phyloP scores from a whole-genome alignment of 805 yeast species.

The Scheffersomyces amazonensis region DNA sequence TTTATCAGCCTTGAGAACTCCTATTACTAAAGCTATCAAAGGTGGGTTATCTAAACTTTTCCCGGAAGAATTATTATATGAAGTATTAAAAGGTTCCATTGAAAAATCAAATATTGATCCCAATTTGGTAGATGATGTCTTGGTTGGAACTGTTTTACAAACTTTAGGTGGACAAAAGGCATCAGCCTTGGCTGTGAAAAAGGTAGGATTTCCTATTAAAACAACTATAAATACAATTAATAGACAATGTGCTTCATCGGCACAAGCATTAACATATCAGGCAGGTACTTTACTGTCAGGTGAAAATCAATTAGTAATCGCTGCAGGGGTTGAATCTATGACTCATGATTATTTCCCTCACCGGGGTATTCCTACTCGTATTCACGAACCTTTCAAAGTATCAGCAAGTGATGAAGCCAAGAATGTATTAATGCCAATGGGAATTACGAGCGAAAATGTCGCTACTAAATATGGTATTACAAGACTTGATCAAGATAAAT shows the following conservation, averaged over 20 bases:
- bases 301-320: slow-evolving; percentile 29
- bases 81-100: slow-evolving; percentile 25
- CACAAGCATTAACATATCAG: slow-evolving; percentile 32
- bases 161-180: slow-evolving; percentile 38
- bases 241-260: slow-evolving; percentile 39
- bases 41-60: slow-evolving; percentile 33
- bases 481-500: slow-evolving; percentile 22
- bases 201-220: slow-evolving; percentile 28
- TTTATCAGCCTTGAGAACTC: slow-evolving; percentile 32
- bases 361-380: slow-evolving; percentile 33
- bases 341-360: slow-evolving; percentile 39
- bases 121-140: slow-evolving; percentile 27
- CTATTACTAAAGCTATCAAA: slow-evolving; percentile 31
- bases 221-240: slow-evolving; percentile 35
- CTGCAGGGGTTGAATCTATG: slow-evolving; percentile 45
- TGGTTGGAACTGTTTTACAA: slow-evolving; percentile 36
- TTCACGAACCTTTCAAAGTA: slow-evolving; percentile 16
- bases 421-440: slow-evolving; percentile 30
- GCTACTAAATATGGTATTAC: slow-evolving; percentile 18
- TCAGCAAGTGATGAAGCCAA: slow-evolving; percentile 19
- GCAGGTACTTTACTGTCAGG: slow-evolving; percentile 29
- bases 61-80: slow-evolving; percentile 33
- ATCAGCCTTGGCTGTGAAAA: slow-evolving; percentile 30
- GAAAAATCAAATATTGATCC: slow-evolving; percentile 20
- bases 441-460: slow-evolving; percentile 26